Conservation (phyloP, 1,284 basidiomycete species). For the Boletus smithii region DNA sequence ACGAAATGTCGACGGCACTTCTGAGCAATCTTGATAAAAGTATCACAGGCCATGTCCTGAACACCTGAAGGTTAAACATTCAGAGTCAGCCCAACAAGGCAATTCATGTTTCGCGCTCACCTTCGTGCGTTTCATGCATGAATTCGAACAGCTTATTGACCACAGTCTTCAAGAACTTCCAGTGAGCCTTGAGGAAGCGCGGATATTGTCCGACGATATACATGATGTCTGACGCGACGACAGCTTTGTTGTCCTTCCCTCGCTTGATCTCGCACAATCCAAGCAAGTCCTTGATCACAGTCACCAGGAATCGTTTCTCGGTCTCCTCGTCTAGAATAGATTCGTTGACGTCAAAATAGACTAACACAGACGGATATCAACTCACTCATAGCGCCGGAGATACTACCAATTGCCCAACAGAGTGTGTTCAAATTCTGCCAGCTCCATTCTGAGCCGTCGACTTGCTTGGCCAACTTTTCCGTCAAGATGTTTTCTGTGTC, state of each 20-base stretch:
- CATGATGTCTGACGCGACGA: constrained; percentile 99
- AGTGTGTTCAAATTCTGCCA: constrained; percentile 99
- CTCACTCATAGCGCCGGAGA: constrained; percentile 98
- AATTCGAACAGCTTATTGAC: constrained; percentile 99
- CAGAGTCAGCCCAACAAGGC: constrained; percentile 6
- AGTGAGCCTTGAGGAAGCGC: constrained; percentile 98
- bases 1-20: constrained; percentile 98
- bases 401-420: constrained; percentile 99
- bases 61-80: constrained; percentile 61
- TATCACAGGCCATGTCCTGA: constrained; percentile 99
- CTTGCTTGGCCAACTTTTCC: constrained; percentile 96
- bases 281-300: constrained; percentile 97
- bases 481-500: constrained; percentile 98
- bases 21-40: constrained; percentile 99
- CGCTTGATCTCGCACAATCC: constrained; percentile 98
- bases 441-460: constrained; percentile 97
- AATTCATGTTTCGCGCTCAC: constrained; percentile 37
- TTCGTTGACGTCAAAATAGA: constrained; percentile 3
- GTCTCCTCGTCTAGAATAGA: constrained; percentile 82
- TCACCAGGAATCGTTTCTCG: constrained; percentile 98
- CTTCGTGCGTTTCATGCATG: constrained; percentile 99
- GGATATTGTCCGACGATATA: constrained; percentile 99
- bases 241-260: constrained; percentile 99
- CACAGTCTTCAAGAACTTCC: constrained; percentile 99
- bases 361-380: constrained; percentile 16